Conservation (phyloP, 164 flowering plant species). For the Stephania cephalantha region DNA sequence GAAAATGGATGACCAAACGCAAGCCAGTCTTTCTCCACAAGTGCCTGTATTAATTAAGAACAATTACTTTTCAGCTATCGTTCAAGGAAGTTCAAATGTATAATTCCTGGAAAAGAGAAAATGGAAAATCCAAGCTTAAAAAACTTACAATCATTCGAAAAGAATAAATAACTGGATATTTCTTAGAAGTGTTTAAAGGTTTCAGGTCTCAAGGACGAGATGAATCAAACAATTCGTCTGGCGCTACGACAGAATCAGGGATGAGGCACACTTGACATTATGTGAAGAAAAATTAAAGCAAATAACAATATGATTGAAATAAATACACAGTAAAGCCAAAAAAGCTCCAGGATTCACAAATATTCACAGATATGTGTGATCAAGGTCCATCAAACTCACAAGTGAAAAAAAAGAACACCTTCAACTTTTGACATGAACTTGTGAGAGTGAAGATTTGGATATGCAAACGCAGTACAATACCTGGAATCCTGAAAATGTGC, state of each 20-base stretch:
- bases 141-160: background rate
- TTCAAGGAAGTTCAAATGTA: background rate
- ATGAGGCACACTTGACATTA: background rate
- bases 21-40: conserved; percentile 97
- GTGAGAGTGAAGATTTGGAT: background rate
- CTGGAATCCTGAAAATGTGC: conserved; percentile 95
- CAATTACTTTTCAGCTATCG: background rate
- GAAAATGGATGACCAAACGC: conserved; percentile 99
- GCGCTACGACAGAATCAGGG: background rate
- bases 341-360: background rate
- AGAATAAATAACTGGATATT: no score
- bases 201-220: background rate
- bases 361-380: background rate
- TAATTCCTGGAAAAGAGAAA: background rate
- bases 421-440: background rate
- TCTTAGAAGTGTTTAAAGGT: background rate
- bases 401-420: background rate
- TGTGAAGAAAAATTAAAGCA: no score
- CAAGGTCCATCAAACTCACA: background rate
- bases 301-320: no score
- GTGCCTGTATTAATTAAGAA: conserved; percentile 54
- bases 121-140: background rate
- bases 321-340: background rate
- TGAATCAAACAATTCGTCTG: background rate
- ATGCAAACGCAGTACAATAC: conserved; percentile 30